Evolutionary conservation across 345 rosid genomes (phyloP), one percentile per base, ranked within the genome.

Genomic region (Clarkia xantiana): DNA sequence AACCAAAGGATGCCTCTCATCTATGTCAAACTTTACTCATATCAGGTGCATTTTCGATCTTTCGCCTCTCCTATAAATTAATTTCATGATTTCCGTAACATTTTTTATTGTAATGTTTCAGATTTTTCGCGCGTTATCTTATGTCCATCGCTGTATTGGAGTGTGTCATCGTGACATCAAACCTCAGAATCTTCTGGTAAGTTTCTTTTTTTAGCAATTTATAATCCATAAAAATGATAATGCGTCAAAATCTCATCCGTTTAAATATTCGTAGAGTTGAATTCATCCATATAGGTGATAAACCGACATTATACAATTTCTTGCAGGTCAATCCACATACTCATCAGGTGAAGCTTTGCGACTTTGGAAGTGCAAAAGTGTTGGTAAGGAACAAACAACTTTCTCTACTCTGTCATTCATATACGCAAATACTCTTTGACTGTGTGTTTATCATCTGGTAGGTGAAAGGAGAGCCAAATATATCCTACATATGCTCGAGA

Each of bases 361-460:
- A 63, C 49, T 63, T 63, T 52, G 67, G 67, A 42, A 57, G 67
- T 29, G 67, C 67, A 23, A 63, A 63, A 53, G 58, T 63, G n/a
- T 47, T 62, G 66, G 66, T 62, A 42, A 0, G 52, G 44, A 14
- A 44, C n/a, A n/a, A n/a, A n/a, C 40, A 18, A 16, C 15, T 18
- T 2, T 40, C n/a, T 45, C 14, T 11, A 55, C 6, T 45, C 11
- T n/a, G n/a, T 20, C 43, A 51, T 42, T 29, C 51, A 23, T 16
- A 14, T 56, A 23, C 36, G 20, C 40, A 14, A 18, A 17, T 10
- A 19, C 13, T 3, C 18, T 42, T 9, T 44, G 18, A 18, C 15
- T 12, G 19, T 43, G n/a, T 46, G 40, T 39, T 15, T 42, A 11
- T 46, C 13, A 40, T 23, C 46, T 58, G 1, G n/a, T 40, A 62